Percentiles rank a stretch among this genome's conserved stretches.
phyloP scores from a whole-genome alignment of 2,329 filamentous ascomycete genomes.

The Davidsoniella eucalypti region DNA sequence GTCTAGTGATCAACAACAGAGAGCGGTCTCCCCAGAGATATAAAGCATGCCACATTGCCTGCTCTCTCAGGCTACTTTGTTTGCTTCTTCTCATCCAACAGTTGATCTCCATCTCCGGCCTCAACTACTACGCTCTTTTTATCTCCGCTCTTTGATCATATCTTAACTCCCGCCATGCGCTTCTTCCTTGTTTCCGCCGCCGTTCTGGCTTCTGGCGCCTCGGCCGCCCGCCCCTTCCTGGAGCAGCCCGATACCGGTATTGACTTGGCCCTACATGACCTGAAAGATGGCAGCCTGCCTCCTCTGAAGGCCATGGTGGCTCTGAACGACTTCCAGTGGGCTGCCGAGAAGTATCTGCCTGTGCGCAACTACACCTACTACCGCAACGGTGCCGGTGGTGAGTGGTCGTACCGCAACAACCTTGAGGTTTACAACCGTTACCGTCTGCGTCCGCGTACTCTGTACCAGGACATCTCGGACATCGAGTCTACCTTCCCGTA shows the following conservation, averaged over 20 bases:
- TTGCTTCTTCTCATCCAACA: background rate
- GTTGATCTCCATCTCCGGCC: background rate
- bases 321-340: slow-evolving; percentile 34
- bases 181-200: slow-evolving; percentile 15
- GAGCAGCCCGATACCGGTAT: slow-evolving; percentile 31
- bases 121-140: background rate
- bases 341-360: slow-evolving; percentile 27
- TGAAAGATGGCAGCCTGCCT: slow-evolving; percentile 15
- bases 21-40: too few relatives aligned
- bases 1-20: too few relatives aligned
- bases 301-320: slow-evolving; percentile 22
- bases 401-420: slow-evolving; percentile 36
- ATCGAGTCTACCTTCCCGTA: slow-evolving; percentile 22
- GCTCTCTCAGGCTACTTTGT: background rate
- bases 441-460: slow-evolving; percentile 25
- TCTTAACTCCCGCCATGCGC: slow-evolving; percentile 5
- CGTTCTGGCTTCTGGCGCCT: slow-evolving; percentile 20
- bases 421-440: slow-evolving; percentile 31
- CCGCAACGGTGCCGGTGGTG: slow-evolving; percentile 30
- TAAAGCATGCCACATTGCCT: background rate
- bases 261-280: slow-evolving; percentile 21
- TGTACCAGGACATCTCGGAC: slow-evolving; percentile 22
- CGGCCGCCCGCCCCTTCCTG: slow-evolving; percentile 28
- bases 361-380: slow-evolving; percentile 30
- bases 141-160: background rate